phyloP scores from a whole-genome alignment of 1,139 yeast species.

The Candida sanyaensis region DNA sequence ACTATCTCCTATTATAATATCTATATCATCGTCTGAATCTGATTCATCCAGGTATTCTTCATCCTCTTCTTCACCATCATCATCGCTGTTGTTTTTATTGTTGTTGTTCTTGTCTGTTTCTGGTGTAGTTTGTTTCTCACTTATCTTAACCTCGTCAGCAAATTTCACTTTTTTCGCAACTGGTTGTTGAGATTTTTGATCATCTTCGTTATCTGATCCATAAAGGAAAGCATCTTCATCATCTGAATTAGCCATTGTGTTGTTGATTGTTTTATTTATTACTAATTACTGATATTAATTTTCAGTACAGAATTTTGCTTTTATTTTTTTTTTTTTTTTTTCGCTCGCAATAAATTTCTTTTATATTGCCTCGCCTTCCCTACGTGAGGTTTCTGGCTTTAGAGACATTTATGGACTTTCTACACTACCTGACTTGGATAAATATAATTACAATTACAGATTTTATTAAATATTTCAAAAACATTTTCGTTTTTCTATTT shows the following conservation, averaged over 20 bases:
- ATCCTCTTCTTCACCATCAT: conserved; percentile 10
- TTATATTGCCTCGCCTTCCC: background rate
- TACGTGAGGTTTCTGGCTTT: too few species aligned
- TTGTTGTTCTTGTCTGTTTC: background rate
- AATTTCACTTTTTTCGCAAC: conserved; percentile 17
- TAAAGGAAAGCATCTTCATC: conserved; percentile 87
- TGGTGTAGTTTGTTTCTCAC: conserved; percentile 6
- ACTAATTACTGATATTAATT: too few species aligned
- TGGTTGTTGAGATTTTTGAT: conserved; percentile 14
- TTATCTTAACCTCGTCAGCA: background rate
- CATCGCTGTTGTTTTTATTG: background rate
- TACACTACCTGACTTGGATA: too few species aligned
- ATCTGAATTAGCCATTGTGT: conserved; percentile 39
- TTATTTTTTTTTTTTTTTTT: too few species aligned
- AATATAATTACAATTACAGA: background rate
- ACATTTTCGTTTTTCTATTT: too few species aligned
- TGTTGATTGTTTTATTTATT: background rate
- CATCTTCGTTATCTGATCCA: conserved; percentile 61
- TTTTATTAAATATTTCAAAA: too few species aligned
- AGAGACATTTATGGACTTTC: too few species aligned
- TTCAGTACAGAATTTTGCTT: too few species aligned
- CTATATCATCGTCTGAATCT: conserved; percentile 49
- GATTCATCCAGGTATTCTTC: conserved; percentile 19
- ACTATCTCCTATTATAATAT: conserved; percentile 32
- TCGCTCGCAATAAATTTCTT: background rate